Evolutionary conservation across 768 basidiomycete genomes (phyloP).

Genomic region (Chalciporus piperatus): DNA sequence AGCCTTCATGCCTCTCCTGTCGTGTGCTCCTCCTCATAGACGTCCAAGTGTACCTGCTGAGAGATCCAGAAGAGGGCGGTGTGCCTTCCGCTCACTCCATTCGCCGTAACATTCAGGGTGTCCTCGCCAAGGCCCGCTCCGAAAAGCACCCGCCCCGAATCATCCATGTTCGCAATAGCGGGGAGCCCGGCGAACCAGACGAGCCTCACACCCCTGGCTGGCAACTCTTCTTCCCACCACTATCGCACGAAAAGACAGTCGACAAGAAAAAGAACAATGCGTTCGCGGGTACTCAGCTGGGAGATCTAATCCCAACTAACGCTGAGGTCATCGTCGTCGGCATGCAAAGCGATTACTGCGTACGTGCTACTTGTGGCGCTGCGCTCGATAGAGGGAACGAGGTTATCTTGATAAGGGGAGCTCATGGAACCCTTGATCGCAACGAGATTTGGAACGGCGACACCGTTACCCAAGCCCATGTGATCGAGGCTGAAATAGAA

Average conservation of each 20-base stretch:
- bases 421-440: conserved; percentile 68
- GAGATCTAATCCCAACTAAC: conserved; percentile 44
- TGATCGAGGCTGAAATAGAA: conserved; percentile 60
- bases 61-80: conserved; percentile 46
- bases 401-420: conserved; percentile 59
- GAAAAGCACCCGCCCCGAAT: conserved; percentile 51
- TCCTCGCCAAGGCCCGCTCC: conserved; percentile 51
- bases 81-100: conserved; percentile 47
- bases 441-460: conserved; percentile 60
- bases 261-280: conserved; percentile 74
- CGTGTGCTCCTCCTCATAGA: conserved; percentile 61
- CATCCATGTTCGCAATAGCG: conserved; percentile 66
- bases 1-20: conserved; percentile 15
- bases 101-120: conserved; percentile 44
- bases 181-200: conserved; percentile 60
- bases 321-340: conserved; percentile 68
- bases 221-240: conserved; percentile 56
- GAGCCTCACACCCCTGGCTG: conserved; percentile 55
- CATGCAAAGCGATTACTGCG: conserved; percentile 65
- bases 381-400: conserved; percentile 64
- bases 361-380: conserved; percentile 54
- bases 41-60: conserved; percentile 51
- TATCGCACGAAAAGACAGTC: conserved; percentile 49
- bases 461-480: conserved; percentile 47
- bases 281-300: conserved; percentile 57